Base-by-base conservation (phyloP, 2,329 filamentous ascomycete genomes). In the Diaporthe nobilis region DNA sequence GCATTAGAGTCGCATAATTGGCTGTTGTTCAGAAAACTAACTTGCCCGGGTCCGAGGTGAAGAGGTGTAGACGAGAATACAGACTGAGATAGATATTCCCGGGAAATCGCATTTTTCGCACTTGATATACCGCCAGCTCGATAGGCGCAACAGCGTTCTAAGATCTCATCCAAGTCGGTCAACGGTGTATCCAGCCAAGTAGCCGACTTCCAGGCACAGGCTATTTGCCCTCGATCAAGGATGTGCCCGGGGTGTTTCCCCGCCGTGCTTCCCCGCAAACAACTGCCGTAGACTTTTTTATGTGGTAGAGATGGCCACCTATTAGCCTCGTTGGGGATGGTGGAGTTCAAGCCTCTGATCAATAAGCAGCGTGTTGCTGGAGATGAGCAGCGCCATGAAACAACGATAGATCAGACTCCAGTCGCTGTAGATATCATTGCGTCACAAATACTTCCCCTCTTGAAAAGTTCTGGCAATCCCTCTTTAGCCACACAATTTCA, bases 321-420 rank as follows among this genome's bases (percentile, higher is more conserved):
- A n/a, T 67, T 49, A 49, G 28, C 61, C 61, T 31, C 25, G 42
- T 49, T 67, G 28, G 42, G 61, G 15, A 49, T 65, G 60, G 60
- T 47, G 39, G 39, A 22, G 60, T 22, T 9, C 34, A 31, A 10
- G 39, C 39, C 31, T 28, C 1, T 34, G 37, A 25, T 65, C 39
- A 44, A 15, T 34, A 28, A 65, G 61, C 25, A 47, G 60, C 39
- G 7, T 10, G 25, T 61, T n/a, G 25, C 22, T 39, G 37, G 58
- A 25, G 39, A 28, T 44, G 63, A 67, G 63, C 7, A 47, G 28
- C 63, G 20, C n/a, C 28, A 67, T 67, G 63, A 67, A 67, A 67
- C 44, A 51, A 15, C 20, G 25, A 10, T n/a, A 34, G 31, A 37
- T 39, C 13, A n/a, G 15, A n/a, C 9, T 13, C 22, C 20, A 7